Evolutionary conservation across 306 rosid genomes (phyloP).

Genomic region (Calophaca sinica): DNA sequence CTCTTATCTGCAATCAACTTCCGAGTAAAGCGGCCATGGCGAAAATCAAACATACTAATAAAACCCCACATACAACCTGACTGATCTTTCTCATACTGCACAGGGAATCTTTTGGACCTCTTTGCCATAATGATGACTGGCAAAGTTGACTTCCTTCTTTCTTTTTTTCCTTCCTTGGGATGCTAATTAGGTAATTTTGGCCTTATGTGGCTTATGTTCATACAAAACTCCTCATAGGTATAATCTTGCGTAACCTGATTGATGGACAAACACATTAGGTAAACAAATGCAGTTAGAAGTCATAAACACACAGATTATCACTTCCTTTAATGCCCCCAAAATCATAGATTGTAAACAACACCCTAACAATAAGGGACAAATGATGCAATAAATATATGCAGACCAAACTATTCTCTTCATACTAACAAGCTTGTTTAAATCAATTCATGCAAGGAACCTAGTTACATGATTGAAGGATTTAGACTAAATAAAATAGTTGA

Average conservation of each 20-base stretch:
- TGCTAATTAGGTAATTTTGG: conserved; percentile 37
- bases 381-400: conserved; percentile 20
- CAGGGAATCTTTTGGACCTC: conserved; percentile 70
- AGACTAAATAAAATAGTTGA: not conserved
- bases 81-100: conserved; percentile 75
- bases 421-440: conserved; percentile 20
- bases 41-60: conserved; percentile 88
- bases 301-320: conserved; percentile 18
- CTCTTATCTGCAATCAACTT: conserved; percentile 78
- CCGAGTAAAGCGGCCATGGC: conserved; percentile 75
- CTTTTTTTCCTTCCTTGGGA: conserved; percentile 12
- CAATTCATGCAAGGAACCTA: conserved; percentile 9
- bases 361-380: conserved; percentile 6
- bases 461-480: conserved; percentile 2
- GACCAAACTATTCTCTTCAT: conserved; percentile 30
- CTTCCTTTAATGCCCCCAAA: conserved; percentile 7
- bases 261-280: conserved; percentile 48
- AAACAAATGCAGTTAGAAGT: conserved; percentile 28
- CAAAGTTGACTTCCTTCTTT: conserved; percentile 42
- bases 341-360: not conserved
- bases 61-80: conserved; percentile 98
- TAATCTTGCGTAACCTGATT: conserved; percentile 54
- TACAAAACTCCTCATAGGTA: conserved; percentile 42
- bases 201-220: conserved; percentile 29
- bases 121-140: conserved; percentile 61